Percentiles rank a stretch among this genome's conserved stretches.
Evolutionary conservation across 2,329 filamentous ascomycete genomes (phyloP).

Genomic region (Colletotrichum caudatum): DNA sequence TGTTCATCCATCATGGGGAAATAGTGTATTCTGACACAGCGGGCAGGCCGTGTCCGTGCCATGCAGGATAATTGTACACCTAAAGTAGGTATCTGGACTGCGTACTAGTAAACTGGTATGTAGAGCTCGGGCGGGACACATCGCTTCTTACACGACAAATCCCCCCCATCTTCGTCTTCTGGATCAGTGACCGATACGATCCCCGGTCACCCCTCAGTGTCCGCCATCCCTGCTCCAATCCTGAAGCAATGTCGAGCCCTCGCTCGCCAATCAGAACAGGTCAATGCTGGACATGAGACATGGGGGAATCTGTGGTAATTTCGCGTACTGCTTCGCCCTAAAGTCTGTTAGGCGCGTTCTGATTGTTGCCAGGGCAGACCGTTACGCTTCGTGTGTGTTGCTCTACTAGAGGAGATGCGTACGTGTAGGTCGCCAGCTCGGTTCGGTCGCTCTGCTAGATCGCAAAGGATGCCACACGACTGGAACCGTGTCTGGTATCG

Average conservation of each 20-base stretch:
- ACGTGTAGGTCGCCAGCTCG: background rate
- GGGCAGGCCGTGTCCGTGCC: slow-evolving; percentile 35
- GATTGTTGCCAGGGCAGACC: slow-evolving; percentile 24
- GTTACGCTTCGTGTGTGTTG: slow-evolving; percentile 4
- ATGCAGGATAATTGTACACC: background rate
- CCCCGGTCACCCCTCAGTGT: background rate
- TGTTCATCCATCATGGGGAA: slow-evolving; percentile 21
- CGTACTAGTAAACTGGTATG: too few species aligned
- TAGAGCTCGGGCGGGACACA: slow-evolving; percentile 15
- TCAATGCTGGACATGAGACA: slow-evolving; percentile 23
- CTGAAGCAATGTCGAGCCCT: slow-evolving; percentile 18
- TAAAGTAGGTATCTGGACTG: too few species aligned
- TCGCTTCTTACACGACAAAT: slow-evolving; percentile 24
- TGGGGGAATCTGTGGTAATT: slow-evolving; percentile 27
- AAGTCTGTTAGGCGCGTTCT: slow-evolving; percentile 25
- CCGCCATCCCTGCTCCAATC: slow-evolving; percentile 20
- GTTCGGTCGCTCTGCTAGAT: background rate
- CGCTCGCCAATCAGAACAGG: slow-evolving; percentile 33
- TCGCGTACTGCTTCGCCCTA: slow-evolving; percentile 33
- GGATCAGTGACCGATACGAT: slow-evolving; percentile 2
- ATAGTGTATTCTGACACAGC: slow-evolving; percentile 19
- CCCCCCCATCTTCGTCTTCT: background rate
- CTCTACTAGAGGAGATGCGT: slow-evolving; percentile 6
- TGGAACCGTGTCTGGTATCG: background rate
- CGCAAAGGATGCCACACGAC: background rate